phyloP scores from a whole-genome alignment of 306 rosid species.

The Hippophae tibetana region DNA sequence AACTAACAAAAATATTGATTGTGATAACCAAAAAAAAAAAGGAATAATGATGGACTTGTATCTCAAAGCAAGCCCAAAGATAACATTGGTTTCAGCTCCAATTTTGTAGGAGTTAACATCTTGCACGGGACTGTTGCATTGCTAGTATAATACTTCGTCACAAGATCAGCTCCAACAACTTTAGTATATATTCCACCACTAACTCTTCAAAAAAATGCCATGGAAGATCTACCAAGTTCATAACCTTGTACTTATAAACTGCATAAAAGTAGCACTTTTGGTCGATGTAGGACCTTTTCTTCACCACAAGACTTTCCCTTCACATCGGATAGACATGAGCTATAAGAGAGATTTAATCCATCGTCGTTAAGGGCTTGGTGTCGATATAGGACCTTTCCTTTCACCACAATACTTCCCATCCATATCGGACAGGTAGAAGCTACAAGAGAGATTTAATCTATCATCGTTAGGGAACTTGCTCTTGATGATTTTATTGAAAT shows the following conservation, averaged over 20 bases:
- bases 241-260: conserved; percentile 24
- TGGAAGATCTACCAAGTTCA: conserved; percentile 77
- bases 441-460: too few relatives aligned
- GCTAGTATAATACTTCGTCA: conserved; percentile 70
- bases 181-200: conserved; percentile 77
- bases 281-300: too few relatives aligned
- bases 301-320: too few relatives aligned
- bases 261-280: too few relatives aligned
- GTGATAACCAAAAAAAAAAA: conserved; percentile 50
- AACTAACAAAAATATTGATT: conserved; percentile 64
- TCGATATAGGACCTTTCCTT: too few relatives aligned
- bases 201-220: conserved; percentile 75
- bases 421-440: too few relatives aligned
- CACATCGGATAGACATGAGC: too few relatives aligned
- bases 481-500: too few relatives aligned
- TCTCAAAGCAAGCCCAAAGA: conserved; percentile 77
- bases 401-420: too few relatives aligned
- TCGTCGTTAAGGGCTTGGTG: too few relatives aligned
- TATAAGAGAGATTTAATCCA: too few relatives aligned
- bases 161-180: conserved; percentile 83
- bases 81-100: conserved; percentile 79
- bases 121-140: conserved; percentile 74
- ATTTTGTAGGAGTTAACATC: conserved; percentile 86
- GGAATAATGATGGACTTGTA: conserved; percentile 68
- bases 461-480: too few relatives aligned